phyloP scores from a whole-genome alignment of 768 basidiomycete genomes.

The Tricholomella constricta region DNA sequence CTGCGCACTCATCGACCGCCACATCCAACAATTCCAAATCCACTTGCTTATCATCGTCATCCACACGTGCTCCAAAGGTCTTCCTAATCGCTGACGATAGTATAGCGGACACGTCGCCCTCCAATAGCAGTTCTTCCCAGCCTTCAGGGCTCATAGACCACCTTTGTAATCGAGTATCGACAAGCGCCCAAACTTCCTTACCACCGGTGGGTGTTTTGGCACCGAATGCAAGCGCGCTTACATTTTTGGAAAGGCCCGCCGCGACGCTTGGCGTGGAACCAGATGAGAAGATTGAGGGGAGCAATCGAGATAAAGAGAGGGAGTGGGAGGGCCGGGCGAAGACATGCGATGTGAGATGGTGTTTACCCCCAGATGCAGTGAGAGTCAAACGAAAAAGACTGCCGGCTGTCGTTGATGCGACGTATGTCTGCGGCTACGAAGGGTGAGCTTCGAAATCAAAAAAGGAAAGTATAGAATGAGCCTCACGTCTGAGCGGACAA shows the following conservation, averaged over 20 bases:
- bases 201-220: constrained; percentile 43
- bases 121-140: constrained; percentile 65
- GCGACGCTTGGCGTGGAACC: constrained; percentile 36
- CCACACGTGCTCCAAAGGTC: constrained; percentile 37
- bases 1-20: constrained; percentile 54
- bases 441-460: background rate
- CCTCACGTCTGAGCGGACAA: constrained; percentile 68
- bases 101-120: constrained; percentile 55
- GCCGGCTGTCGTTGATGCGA: constrained; percentile 69
- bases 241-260: constrained; percentile 56
- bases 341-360: constrained; percentile 56
- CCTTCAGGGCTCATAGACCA: constrained; percentile 72
- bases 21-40: constrained; percentile 79
- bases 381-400: constrained; percentile 64
- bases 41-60: constrained; percentile 46
- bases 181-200: constrained; percentile 65
- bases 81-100: constrained; percentile 50
- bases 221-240: constrained; percentile 64
- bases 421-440: constrained; percentile 61
- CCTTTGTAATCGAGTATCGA: constrained; percentile 66
- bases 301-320: constrained; percentile 41
- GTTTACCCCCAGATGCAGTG: constrained; percentile 68
- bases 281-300: constrained; percentile 47
- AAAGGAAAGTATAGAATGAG: constrained; percentile 7
- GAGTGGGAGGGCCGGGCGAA: constrained; percentile 60